phyloP scores from a whole-genome alignment of 2,329 filamentous ascomycete genomes.

The Pseudogymnoascus sp. region DNA sequence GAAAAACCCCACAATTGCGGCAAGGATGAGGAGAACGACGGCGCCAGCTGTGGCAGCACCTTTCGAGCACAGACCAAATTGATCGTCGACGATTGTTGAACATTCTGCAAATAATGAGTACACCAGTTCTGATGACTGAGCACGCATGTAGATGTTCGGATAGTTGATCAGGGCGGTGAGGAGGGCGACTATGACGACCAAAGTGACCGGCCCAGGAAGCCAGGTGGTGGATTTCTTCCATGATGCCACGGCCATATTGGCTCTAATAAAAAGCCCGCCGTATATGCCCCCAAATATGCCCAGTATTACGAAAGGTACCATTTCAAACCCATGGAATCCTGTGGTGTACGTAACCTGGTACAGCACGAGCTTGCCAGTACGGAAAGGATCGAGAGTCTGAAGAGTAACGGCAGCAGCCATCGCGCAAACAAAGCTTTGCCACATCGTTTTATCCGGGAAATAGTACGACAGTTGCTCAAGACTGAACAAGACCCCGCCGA shows the following conservation, averaged over 20 bases:
- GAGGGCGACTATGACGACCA: constrained; percentile 73
- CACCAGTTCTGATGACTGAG: constrained; percentile 84
- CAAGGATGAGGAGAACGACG: constrained; percentile 74
- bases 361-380: constrained; percentile 88
- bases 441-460: constrained; percentile 99
- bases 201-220: constrained; percentile 65
- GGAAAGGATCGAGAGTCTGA: constrained; percentile 87
- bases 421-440: constrained; percentile 97
- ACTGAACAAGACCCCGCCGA: constrained; percentile 90
- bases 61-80: constrained; percentile 82
- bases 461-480: constrained; percentile 97
- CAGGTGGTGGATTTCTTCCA: constrained; percentile 64
- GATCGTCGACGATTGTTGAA: constrained; percentile 71
- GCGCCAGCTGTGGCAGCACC: constrained; percentile 75
- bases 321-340: constrained; percentile 90
- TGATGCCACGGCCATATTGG: constrained; percentile 78
- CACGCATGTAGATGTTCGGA: constrained; percentile 92
- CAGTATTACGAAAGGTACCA: constrained; percentile 78
- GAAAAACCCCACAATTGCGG: constrained; percentile 75
- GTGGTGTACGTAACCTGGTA: constrained; percentile 92
- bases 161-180: constrained; percentile 87
- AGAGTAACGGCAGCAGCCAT: constrained; percentile 96
- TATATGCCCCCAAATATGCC: constrained; percentile 90
- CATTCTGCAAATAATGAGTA: constrained; percentile 91
- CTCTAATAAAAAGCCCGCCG: constrained; percentile 86